Evolutionary conservation across 2,329 filamentous ascomycete species (phyloP).

Genomic region (Sporothrix luriei): DNA sequence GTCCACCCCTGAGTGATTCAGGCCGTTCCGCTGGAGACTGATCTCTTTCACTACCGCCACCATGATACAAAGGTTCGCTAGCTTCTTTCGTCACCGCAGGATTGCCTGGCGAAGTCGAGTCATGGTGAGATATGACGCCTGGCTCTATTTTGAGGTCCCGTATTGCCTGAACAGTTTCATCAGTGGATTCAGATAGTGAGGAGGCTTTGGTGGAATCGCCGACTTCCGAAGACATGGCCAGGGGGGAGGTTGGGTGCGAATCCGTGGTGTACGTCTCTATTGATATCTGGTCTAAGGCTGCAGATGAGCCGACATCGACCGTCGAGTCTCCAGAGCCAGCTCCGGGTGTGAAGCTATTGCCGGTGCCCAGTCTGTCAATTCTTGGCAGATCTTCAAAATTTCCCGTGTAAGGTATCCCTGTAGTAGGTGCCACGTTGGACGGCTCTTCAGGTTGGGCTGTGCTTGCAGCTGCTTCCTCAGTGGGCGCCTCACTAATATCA

Average conservation of each 20-base stretch:
- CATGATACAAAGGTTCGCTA: too few species aligned
- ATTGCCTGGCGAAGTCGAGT: not conserved
- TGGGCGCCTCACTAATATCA: constrained; percentile 38
- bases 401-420: constrained; percentile 11
- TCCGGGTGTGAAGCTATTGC: not conserved
- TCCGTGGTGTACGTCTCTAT: constrained; percentile 54
- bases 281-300: constrained; percentile 51
- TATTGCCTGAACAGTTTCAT: constrained; percentile 55
- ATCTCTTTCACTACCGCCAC: not conserved
- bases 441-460: not conserved
- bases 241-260: constrained; percentile 61
- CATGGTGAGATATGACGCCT: not conserved
- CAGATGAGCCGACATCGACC: constrained; percentile 55
- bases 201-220: constrained; percentile 65
- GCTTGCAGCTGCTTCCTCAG: not conserved
- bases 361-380: constrained; percentile 4
- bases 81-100: not conserved
- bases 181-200: constrained; percentile 64
- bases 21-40: not conserved
- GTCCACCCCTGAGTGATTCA: not conserved
- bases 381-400: constrained; percentile 18
- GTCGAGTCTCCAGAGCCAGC: constrained; percentile 52
- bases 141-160: constrained; percentile 24
- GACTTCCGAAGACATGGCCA: constrained; percentile 56
- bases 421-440: constrained; percentile 7